Percentiles rank a stretch among this genome's conserved stretches.
phyloP scores from a whole-genome alignment of 1,284 basidiomycete genomes.

The Ganoderma lingzhi region DNA sequence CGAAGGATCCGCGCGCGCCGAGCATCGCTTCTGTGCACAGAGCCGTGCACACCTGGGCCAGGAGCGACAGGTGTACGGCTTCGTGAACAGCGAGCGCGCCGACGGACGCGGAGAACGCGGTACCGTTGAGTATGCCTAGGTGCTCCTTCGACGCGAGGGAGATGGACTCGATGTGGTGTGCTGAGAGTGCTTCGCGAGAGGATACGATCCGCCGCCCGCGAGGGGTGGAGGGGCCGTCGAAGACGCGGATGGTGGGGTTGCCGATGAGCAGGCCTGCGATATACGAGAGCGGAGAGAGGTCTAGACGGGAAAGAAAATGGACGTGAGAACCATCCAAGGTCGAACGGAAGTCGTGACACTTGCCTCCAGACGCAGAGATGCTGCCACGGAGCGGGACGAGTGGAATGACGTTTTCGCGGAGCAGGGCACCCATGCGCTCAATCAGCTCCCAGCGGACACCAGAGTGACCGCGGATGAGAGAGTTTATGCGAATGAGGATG shows the following conservation, averaged over 20 bases:
- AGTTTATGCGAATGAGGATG: slow-evolving; percentile 88
- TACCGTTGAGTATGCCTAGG: slow-evolving; percentile 84
- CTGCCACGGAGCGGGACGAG: slow-evolving; percentile 86
- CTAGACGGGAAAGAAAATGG: slow-evolving; percentile 43
- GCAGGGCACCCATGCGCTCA: slow-evolving; percentile 79
- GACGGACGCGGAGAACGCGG: slow-evolving; percentile 78
- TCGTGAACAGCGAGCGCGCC: slow-evolving; percentile 75
- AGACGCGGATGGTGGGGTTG: slow-evolving; percentile 81
- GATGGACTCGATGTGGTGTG: slow-evolving; percentile 73
- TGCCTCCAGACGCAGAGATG: slow-evolving; percentile 85
- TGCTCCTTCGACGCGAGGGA: slow-evolving; percentile 84
- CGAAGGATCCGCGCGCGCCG: slow-evolving; percentile 77
- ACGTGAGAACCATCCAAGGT: not conserved
- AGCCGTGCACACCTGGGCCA: slow-evolving; percentile 83
- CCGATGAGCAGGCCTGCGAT: slow-evolving; percentile 83
- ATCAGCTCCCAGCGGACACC: slow-evolving; percentile 86
- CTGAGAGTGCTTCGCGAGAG: slow-evolving; percentile 70
- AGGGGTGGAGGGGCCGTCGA: slow-evolving; percentile 61
- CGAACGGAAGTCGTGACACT: slow-evolving; percentile 22
- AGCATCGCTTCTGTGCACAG: slow-evolving; percentile 85
- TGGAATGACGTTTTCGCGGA: slow-evolving; percentile 80
- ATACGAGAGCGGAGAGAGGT: slow-evolving; percentile 84
- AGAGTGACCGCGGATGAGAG: slow-evolving; percentile 86
- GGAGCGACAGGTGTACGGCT: slow-evolving; percentile 73
- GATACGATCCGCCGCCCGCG: slow-evolving; percentile 64